phyloP scores from a whole-genome alignment of 1,139 yeast genomes.

The Eremothecium cymbalariae region DNA sequence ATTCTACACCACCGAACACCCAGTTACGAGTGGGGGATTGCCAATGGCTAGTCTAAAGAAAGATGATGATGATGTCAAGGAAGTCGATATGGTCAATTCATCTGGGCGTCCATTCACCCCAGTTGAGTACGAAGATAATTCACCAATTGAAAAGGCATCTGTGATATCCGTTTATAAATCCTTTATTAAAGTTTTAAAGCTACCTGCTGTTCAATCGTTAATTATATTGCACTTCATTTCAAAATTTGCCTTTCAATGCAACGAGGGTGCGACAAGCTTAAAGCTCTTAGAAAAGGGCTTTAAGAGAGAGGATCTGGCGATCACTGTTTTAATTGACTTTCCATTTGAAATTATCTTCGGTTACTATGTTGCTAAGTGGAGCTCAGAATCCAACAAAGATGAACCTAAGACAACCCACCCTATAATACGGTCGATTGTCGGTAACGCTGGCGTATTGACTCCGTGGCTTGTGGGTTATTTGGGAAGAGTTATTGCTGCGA shows the following conservation, averaged over 20 bases:
- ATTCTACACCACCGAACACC: conserved; percentile 58
- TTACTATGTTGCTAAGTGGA: conserved; percentile 91
- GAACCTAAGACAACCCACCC: conserved; percentile 3
- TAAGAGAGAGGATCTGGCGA: conserved; percentile 85
- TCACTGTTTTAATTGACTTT: conserved; percentile 87
- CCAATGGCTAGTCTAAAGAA: conserved; percentile 30
- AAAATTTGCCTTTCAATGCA: conserved; percentile 89
- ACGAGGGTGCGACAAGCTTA: conserved; percentile 90
- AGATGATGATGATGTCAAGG: conserved; percentile 30
- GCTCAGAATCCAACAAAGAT: conserved; percentile 33
- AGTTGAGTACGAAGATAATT: conserved; percentile 19
- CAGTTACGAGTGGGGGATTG: conserved; percentile 29
- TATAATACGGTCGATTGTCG: conserved; percentile 27
- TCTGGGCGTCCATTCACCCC: background rate
- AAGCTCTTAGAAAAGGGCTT: conserved; percentile 90
- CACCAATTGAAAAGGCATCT: conserved; percentile 22
- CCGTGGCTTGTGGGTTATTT: conserved; percentile 90
- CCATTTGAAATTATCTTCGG: conserved; percentile 96
- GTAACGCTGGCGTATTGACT: conserved; percentile 41
- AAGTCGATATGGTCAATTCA: conserved; percentile 8
- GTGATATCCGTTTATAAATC: conserved; percentile 53
- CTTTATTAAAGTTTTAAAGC: conserved; percentile 67
- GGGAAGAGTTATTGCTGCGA: conserved; percentile 76
- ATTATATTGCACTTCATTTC: conserved; percentile 69
- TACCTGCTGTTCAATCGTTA: conserved; percentile 70